Evolutionary conservation across 192 early-diverging fungal genomes (phyloP).

Genomic region (Coemansia sp.): DNA sequence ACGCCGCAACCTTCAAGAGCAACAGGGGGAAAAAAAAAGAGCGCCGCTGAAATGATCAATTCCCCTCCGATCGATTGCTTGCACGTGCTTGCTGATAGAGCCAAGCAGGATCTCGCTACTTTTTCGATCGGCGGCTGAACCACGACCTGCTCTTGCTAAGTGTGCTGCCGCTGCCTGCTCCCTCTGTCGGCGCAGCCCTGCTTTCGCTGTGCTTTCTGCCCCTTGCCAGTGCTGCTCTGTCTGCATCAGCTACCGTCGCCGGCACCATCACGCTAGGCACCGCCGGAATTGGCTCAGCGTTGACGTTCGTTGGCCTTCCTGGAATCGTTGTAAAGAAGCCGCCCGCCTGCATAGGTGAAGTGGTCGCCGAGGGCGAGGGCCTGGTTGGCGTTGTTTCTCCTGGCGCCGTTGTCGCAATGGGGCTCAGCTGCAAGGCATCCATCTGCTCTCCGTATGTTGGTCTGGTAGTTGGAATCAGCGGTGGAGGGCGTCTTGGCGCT

Average conservation of each 20-base stretch:
- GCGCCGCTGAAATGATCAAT: too few species aligned
- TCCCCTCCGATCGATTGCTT: neutral
- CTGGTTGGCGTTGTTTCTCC: slow-evolving; percentile 13
- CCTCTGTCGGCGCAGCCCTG: neutral
- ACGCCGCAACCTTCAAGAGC: neutral
- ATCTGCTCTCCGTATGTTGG: slow-evolving; percentile 21
- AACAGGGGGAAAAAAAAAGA: too few species aligned
- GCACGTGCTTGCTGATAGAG: neutral
- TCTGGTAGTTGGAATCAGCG: slow-evolving; percentile 39
- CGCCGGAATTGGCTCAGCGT: neutral
- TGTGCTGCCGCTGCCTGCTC: neutral
- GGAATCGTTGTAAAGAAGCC: slow-evolving; percentile 7
- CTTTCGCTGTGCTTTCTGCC: neutral
- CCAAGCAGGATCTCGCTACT: slow-evolving; percentile 1
- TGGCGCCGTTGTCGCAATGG: neutral
- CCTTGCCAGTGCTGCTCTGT: neutral
- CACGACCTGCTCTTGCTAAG: slow-evolving; percentile 38
- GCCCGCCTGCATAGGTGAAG: slow-evolving; percentile 1
- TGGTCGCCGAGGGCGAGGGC: slow-evolving; percentile 14
- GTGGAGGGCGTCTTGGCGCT: slow-evolving; percentile 42
- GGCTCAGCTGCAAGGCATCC: slow-evolving; percentile 13
- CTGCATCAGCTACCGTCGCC: neutral
- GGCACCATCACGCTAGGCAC: neutral
- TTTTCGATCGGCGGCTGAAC: slow-evolving; percentile 45
- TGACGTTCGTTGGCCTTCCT: neutral